Base-by-base conservation (phyloP, 768 basidiomycete genomes). In the Agaricus sinodeliciosus region DNA sequence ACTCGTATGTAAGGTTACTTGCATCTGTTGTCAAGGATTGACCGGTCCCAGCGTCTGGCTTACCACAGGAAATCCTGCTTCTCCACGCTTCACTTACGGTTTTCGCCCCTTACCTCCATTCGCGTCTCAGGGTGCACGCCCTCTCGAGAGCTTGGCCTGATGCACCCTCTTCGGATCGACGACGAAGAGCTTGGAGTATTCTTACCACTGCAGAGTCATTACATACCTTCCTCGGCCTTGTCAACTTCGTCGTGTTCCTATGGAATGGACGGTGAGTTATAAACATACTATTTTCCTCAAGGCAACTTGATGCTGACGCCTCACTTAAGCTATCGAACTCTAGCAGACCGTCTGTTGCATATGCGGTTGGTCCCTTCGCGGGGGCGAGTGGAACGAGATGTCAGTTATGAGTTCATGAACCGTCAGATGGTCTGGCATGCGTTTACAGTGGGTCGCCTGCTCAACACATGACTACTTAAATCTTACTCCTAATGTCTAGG, bases 351-450 rank as follows among this genome's bases (percentile, higher is more conserved):
- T 43, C 57, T 96, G 18, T 72, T 97, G 13, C 68, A 73, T 22
- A 79, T 99, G 74, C 74, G 76, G 27, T 79, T 97, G 3, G 78
- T 85, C 0, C 87, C 94, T 3, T 75, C 87, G 0, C 79, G 82
- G 28, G 71, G 76, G 39, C 77, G 85, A 31, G 76, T 84, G 34
- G 83, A 81, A 56, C 81, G 89, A 15, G 86, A 94, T 60, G 89
- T 98, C 47, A 95, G 90, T 62, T 99, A 96, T 68, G 96, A 98
- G 63, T 98, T 94, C 62, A 95, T 98, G 91, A 97, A 98, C 62
- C 88, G 96, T 59, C 95, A 98, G 67, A 90, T 99, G 80, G 96
- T 99, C 50, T 99, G 96, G 96, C 91, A 94, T 64, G 90, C 93
- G 0, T 95, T 98, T 67, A 98, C 96, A 6, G 95, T 95, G 63